These are phyloP conservation scores for Citrus mangshanensis DNA, from an alignment of 345 rosid species.

Conservation along the genomic window DNA sequence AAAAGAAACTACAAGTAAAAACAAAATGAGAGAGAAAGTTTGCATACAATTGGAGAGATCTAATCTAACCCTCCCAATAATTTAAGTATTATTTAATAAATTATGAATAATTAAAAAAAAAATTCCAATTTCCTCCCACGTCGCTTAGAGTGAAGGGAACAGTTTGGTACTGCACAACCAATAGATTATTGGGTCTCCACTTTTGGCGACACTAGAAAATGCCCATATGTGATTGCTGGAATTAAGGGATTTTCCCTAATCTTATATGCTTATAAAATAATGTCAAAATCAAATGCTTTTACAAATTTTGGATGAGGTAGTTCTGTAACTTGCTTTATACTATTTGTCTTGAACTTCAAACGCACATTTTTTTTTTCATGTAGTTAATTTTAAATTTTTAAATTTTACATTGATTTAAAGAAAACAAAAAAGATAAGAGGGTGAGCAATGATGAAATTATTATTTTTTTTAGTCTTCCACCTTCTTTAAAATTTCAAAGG, in stretches of 20 bases:
- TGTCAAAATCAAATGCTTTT: constrained; percentile 7
- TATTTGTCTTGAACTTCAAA: too few relatives aligned
- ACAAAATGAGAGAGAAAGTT: not conserved
- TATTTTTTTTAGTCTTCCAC: too few relatives aligned
- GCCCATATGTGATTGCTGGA: not conserved
- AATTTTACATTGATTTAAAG: too few relatives aligned
- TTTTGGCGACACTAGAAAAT: constrained; percentile 5
- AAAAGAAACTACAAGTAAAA: not conserved
- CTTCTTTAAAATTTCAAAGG: too few relatives aligned
- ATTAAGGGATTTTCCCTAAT: not conserved
- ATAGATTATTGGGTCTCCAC: constrained; percentile 9
- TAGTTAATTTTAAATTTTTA: too few relatives aligned
- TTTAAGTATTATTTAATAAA: constrained; percentile 1
- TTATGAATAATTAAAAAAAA: not conserved
- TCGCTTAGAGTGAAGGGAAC: constrained; percentile 12
- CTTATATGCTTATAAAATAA: constrained; percentile 5
- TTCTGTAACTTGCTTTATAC: too few relatives aligned
- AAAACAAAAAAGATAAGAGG: too few relatives aligned
- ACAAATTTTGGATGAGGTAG: not conserved
- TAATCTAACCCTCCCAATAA: constrained; percentile 1
- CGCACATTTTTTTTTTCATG: too few relatives aligned
- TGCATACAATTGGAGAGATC: not conserved
- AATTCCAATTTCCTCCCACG: not conserved
- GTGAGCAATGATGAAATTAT: too few relatives aligned
- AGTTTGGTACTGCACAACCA: not conserved